phyloP scores from a whole-genome alignment of 169 alveolate genomes.

The Babesia caballi region DNA sequence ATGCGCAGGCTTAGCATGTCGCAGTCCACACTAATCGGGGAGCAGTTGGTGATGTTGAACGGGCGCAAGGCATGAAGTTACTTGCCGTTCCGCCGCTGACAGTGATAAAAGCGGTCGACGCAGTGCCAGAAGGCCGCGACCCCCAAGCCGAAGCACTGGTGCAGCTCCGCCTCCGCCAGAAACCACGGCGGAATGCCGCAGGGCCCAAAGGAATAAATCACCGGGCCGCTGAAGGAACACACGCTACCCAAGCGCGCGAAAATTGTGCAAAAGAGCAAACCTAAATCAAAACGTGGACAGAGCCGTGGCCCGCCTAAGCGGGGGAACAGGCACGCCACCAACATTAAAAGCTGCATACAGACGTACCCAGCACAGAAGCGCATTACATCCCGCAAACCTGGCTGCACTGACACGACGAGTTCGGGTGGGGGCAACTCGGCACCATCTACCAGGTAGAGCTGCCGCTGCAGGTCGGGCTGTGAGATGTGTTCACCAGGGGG shows the following conservation, averaged over 20 bases:
- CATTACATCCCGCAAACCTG: slow-evolving; percentile 2
- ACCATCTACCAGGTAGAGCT: slow-evolving; percentile 14
- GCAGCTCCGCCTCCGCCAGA: slow-evolving; percentile 49
- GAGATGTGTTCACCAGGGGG: slow-evolving; percentile 36
- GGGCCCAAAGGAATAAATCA: slow-evolving; percentile 58
- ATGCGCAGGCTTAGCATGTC: slow-evolving; percentile 60
- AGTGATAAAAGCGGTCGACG: slow-evolving; percentile 5
- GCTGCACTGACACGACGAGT: slow-evolving; percentile 32
- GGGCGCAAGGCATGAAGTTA: neutral
- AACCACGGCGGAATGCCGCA: slow-evolving; percentile 64
- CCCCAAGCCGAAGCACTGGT: slow-evolving; percentile 43
- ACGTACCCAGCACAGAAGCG: neutral
- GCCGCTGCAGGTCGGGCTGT: slow-evolving; percentile 29
- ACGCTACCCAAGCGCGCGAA: slow-evolving; percentile 10
- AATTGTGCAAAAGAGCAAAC: neutral
- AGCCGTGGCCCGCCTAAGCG: neutral
- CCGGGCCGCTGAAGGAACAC: slow-evolving; percentile 4
- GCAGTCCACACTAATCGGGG: slow-evolving; percentile 42
- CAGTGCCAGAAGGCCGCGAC: slow-evolving; percentile 7
- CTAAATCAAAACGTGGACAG: neutral
- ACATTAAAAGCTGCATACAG: neutral
- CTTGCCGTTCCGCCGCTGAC: slow-evolving; percentile 53
- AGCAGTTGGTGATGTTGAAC: slow-evolving; percentile 8
- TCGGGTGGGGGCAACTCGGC: slow-evolving; percentile 26
- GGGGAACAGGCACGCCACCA: neutral